phyloP scores from a whole-genome alignment of 2,329 filamentous ascomycete genomes.

The Exophiala lecanii-corni region DNA sequence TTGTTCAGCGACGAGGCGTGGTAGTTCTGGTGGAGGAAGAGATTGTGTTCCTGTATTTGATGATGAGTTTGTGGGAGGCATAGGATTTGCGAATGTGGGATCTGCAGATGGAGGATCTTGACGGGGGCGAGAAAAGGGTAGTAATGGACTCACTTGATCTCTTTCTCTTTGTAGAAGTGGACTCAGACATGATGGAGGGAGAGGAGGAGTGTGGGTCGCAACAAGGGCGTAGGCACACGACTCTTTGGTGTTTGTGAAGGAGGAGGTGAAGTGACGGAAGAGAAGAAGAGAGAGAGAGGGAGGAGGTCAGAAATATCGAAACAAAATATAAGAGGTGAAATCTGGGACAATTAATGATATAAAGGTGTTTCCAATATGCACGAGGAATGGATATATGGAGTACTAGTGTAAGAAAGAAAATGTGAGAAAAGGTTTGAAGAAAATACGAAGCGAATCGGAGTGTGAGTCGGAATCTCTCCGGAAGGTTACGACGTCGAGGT shows the following conservation, averaged over 20 bases:
- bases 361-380: no score
- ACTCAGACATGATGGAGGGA: constrained; percentile 8
- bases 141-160: constrained; percentile 18
- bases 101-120: not conserved
- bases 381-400: no score
- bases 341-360: no score
- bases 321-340: no score
- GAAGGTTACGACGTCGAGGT: no score
- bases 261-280: not conserved
- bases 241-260: no score
- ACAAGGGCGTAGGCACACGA: no score
- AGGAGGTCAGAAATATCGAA: not conserved
- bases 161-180: constrained; percentile 18
- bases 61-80: constrained; percentile 3
- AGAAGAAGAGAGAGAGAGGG: not conserved
- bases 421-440: no score
- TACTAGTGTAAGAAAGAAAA: no score
- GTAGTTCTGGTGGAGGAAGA: constrained; percentile 83
- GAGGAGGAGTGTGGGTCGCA: no score
- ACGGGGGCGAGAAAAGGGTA: not conserved
- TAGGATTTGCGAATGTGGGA: not conserved
- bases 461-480: no score
- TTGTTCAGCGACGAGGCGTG: constrained; percentile 90
- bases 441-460: no score
- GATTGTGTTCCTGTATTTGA: constrained; percentile 83